These are phyloP conservation scores for Periconia digitata DNA, from an alignment of 2,329 filamentous ascomycete genomes.

Conservation along the genomic window DNA sequence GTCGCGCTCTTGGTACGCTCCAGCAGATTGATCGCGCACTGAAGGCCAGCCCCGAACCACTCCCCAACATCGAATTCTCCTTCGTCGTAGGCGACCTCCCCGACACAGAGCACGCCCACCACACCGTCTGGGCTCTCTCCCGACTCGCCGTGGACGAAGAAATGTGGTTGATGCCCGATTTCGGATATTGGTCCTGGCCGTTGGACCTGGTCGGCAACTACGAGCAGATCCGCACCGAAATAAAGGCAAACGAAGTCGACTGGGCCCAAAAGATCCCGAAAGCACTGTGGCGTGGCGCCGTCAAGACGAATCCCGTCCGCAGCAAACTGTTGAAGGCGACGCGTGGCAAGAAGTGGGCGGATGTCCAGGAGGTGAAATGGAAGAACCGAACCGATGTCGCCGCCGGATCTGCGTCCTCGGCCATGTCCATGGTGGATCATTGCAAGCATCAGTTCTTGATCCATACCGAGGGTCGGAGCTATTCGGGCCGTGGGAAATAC, in stretches of 20 bases:
- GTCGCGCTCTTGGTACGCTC: constrained; percentile 49
- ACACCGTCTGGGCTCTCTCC: constrained; percentile 18
- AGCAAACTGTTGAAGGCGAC: constrained; percentile 11
- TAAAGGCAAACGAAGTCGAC: constrained; percentile 7
- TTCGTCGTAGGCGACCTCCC: constrained; percentile 48
- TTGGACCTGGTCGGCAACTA: constrained; percentile 17
- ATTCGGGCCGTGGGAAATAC: constrained; percentile 55
- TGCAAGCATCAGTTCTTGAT: constrained; percentile 43
- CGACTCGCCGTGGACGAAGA: constrained; percentile 14
- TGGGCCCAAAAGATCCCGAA: constrained; percentile 21
- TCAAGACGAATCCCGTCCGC: constrained; percentile 26
- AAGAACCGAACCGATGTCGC: constrained; percentile 13
- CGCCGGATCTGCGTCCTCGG: constrained; percentile 1
- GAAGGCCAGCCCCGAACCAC: constrained; percentile 50
- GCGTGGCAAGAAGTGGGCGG: constrained; percentile 17
- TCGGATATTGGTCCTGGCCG: constrained; percentile 26
- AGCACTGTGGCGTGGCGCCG: constrained; percentile 35
- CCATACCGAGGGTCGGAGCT: constrained; percentile 51
- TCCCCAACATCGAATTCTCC: constrained; percentile 57
- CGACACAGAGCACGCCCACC: constrained; percentile 11
- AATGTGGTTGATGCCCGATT: constrained; percentile 26
- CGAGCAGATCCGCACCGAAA: constrained; percentile 15
- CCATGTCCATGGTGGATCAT: constrained; percentile 23
- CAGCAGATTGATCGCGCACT: constrained; percentile 58
- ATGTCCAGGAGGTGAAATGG: constrained; percentile 18